Evolutionary conservation across 257 asterid genomes (phyloP).

Genomic region (Scutellaria baicalensis): DNA sequence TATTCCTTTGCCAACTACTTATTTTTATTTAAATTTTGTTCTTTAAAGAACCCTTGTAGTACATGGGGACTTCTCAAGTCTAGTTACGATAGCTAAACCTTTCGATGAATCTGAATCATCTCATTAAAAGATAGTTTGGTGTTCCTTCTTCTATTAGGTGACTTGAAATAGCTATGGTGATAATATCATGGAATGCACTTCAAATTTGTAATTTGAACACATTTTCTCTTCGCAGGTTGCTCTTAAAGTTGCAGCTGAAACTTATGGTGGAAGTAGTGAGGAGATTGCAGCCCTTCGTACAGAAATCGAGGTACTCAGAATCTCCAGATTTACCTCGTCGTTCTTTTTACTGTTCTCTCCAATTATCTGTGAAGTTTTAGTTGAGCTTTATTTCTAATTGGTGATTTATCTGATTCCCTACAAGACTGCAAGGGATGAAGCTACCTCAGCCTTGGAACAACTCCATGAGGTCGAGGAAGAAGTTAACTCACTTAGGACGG

Average conservation of each 20-base stretch:
- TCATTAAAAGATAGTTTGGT: background rate
- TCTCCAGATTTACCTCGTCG: slow-evolving; percentile 10
- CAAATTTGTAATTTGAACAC: background rate
- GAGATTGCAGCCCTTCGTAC: slow-evolving; percentile 63
- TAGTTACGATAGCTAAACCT: too few relatives aligned
- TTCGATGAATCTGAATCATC: background rate
- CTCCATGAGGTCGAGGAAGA: slow-evolving; percentile 43
- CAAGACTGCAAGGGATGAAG: slow-evolving; percentile 79
- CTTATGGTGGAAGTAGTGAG: slow-evolving; percentile 62
- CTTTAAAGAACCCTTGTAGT: background rate
- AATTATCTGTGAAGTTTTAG: background rate
- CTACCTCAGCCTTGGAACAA: slow-evolving; percentile 50
- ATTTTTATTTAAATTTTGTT: background rate
- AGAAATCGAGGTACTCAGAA: slow-evolving; percentile 70
- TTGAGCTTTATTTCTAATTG: background rate
- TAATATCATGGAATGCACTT: background rate
- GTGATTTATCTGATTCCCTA: slow-evolving; percentile 3
- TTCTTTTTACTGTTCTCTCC: background rate
- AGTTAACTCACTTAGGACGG: slow-evolving; percentile 49
- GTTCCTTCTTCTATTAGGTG: background rate
- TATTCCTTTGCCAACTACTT: too few relatives aligned
- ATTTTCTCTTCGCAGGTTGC: slow-evolving; percentile 52
- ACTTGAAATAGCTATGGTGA: background rate
- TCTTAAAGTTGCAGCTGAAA: slow-evolving; percentile 72
- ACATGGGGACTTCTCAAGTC: too few relatives aligned